Evolutionary conservation across 2,329 filamentous ascomycete genomes (phyloP).

Genomic region (Ascochyta viciae-villosae): DNA sequence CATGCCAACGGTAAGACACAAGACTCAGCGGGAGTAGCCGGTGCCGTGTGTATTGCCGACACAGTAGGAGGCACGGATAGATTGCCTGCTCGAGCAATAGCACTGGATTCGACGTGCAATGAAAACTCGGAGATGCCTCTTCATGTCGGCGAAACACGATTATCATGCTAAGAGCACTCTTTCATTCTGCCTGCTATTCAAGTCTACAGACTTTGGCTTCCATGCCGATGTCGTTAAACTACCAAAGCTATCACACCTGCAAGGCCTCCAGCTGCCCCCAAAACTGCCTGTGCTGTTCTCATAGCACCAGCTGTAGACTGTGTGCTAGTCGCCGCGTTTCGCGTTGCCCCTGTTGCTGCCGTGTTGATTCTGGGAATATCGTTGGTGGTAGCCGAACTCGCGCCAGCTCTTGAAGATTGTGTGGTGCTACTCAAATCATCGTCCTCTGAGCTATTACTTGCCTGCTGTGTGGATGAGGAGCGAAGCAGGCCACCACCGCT

Average conservation of each 20-base stretch:
- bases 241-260: constrained; percentile 7
- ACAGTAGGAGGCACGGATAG: too few species aligned
- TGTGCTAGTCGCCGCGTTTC: not conserved
- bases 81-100: too few species aligned
- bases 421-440: not conserved
- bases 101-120: not conserved
- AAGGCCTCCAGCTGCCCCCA: constrained; percentile 10
- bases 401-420: not conserved
- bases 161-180: too few species aligned
- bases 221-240: not conserved
- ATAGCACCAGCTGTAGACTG: constrained; percentile 9
- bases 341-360: not conserved
- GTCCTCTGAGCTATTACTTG: not conserved
- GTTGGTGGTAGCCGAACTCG: not conserved
- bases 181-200: too few species aligned
- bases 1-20: not conserved
- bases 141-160: too few species aligned
- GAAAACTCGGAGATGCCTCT: not conserved
- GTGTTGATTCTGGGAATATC: constrained; percentile 2
- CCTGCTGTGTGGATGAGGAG: not conserved
- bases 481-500: not conserved
- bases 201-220: too few species aligned
- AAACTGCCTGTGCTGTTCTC: constrained; percentile 5
- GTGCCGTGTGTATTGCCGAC: not conserved
- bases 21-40: constrained; percentile 3